These are phyloP conservation scores for Eragrostis tef DNA, from an alignment of 202 grass and related monocot genomes.

Conservation along the genomic window DNA sequence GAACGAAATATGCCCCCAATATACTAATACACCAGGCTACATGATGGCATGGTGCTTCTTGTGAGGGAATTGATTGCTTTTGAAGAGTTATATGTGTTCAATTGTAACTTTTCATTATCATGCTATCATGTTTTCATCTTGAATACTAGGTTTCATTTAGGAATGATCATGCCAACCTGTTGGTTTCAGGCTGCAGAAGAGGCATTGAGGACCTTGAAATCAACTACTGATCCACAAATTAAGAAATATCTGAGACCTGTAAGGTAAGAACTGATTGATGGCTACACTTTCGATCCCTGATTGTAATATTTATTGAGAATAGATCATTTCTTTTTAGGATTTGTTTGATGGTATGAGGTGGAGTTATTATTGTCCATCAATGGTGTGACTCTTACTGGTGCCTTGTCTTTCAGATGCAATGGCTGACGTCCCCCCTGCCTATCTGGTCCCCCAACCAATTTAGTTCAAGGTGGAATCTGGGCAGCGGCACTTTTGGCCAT, in stretches of 20 bases:
- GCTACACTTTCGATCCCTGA: not conserved
- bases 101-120: conserved; percentile 13
- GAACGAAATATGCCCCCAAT: not conserved
- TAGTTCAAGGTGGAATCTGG: conserved; percentile 22
- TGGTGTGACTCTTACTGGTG: not conserved
- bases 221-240: conserved; percentile 61
- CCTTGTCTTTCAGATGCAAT: conserved; percentile 46
- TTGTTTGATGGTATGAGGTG: conserved; percentile 6
- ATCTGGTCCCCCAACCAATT: conserved; percentile 4
- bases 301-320: conserved; percentile 2
- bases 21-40: conserved; percentile 12
- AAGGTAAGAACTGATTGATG: conserved; percentile 53
- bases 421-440: conserved; percentile 25
- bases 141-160: not conserved
- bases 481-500: not conserved
- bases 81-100: not conserved
- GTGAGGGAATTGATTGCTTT: not conserved
- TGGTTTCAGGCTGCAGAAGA: conserved; percentile 67
- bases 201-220: conserved; percentile 61
- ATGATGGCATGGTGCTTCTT: not conserved
- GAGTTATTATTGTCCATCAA: conserved; percentile 4
- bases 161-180: not conserved
- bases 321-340: not conserved
- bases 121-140: conserved; percentile 10
- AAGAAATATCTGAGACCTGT: conserved; percentile 57